Evolutionary conservation across 495 filamentous ascomycete species (phyloP).

Genomic region (Lepraria neglecta): DNA sequence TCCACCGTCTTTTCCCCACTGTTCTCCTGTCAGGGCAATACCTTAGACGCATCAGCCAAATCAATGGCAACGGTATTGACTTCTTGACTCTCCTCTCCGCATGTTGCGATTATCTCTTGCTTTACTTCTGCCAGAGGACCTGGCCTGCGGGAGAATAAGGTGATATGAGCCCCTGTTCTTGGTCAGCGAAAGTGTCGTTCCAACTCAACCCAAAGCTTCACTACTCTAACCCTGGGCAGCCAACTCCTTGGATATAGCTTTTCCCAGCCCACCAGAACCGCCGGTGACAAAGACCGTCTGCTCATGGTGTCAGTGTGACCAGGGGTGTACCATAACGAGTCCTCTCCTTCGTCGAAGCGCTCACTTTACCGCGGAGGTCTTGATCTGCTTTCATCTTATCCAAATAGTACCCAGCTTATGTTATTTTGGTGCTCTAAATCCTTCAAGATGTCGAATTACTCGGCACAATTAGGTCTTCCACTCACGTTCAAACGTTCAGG

Average conservation of each 20-base stretch:
- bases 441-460: too few relatives aligned
- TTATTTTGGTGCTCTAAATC: too few relatives aligned
- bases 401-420: too few relatives aligned
- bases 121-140: conserved; percentile 26
- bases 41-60: conserved; percentile 23
- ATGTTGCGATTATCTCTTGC: conserved; percentile 23
- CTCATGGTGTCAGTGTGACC: neutral
- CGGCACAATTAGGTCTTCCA: too few relatives aligned
- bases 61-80: conserved; percentile 26
- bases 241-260: conserved; percentile 30
- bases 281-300: conserved; percentile 32
- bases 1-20: too few relatives aligned
- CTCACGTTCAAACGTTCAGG: too few relatives aligned
- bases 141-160: conserved; percentile 26
- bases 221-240: conserved; percentile 24
- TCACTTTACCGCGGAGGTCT: neutral
- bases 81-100: conserved; percentile 17
- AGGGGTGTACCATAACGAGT: neutral
- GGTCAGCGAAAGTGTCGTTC: conserved; percentile 1
- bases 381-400: neutral
- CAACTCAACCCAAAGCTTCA: neutral
- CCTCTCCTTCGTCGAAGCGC: neutral
- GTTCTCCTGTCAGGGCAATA: neutral
- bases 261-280: conserved; percentile 30
- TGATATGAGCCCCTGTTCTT: conserved; percentile 27